Base-by-base conservation (phyloP, 768 basidiomycete species). In the Kwoniella dendrophila region DNA sequence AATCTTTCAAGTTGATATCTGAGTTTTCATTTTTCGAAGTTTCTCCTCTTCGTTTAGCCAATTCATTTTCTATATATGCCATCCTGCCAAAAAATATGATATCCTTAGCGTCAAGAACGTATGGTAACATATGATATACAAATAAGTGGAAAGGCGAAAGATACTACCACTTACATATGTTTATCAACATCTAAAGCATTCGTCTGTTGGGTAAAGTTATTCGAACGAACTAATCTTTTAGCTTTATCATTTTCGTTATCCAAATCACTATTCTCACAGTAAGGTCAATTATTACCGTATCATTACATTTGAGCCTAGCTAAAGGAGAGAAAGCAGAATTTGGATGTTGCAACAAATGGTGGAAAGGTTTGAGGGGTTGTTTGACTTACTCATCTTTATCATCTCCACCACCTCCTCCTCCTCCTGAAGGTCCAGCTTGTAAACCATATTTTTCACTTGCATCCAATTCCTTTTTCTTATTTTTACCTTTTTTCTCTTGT, bases 141-240 rank as follows among this genome's bases (percentile, higher is more conserved):
- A 20, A 44, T 11, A 41, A 26, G 22, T 41, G 48, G 26, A 24
- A 50, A 16, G 11, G 48, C 4, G 14, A 29, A 12, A 22, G 32
- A 41, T 38, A 52, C 14, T 20, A 22, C n/a, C 26, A 81, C 90
- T 52, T 59, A 93, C 95, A 98, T 98, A 73, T 98, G 96, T 75
- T 97, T 98, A 81, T 99, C 95, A 26, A 96, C 93, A 75, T 97
- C 95, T 22, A 97, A 83, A 1, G 87, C 86, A 76, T 96, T 95
- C 3, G 95, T 99, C 80, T 97, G 95, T 66, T 94, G 91, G 0
- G 96, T 99, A 75, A 99, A 98, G 80, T 96, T 96, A 80, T 90
- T 95, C 22, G 86, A 82, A 40, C 92, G 83, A 1, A 94, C 88
- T 4, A 87, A 85, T 52, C 86, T 83, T 61, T 90, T 83, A 10